Evolutionary conservation across 2,329 filamentous ascomycete genomes (phyloP), one percentile per base, ranked within the genome.

Genomic region (Cladophialophora bantiana): DNA sequence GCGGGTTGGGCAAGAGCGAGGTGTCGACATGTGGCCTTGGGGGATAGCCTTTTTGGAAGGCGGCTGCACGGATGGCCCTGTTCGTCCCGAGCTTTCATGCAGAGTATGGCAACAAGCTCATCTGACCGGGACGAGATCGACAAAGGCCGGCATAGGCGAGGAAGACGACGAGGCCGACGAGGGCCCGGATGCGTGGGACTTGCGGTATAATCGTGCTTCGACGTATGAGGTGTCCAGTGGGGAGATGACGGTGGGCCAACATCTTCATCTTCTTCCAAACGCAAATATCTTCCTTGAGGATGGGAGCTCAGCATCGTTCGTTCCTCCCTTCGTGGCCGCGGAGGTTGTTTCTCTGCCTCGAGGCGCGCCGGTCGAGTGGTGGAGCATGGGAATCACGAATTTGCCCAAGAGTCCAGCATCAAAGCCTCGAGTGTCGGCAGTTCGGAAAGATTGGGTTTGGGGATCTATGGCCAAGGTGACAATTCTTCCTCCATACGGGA

Each of bases 291-390:
- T 68, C n/a, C 53, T 36, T 7, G 15, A n/a, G 7, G 6, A 31
- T 7, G 32, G 72, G 71, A 56, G 68, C 70, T 45, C 66, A 70
- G 36, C 66, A 75, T 71, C 7, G 65, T 72, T 57, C 72, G 42
- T 85, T 1, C 89, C 93, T 1, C 90, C 90, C 0, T 84, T 94
- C 72, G 90, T 95, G 75, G 85, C 90, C 0, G 89, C 88, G 0
- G 88, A 95, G 74, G 90, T 97, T 1, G 85, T 89, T 52, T 86
- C 89, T 70, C 83, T 99, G 12, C 95, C 95, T 0, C 86, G 92
- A 20, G 83, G 81, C 15, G 90, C 90, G 34, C 83, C 83, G 42
- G 87, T 97, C 10, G 95, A 99, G 80, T 99, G 94, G 94, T 90
- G 92, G 89, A 90, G 65, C 75, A 87, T 2, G 91, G 92, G 0